Conservation (phyloP, 2,329 filamentous ascomycete species). For the Hymenoscyphus albidus region DNA sequence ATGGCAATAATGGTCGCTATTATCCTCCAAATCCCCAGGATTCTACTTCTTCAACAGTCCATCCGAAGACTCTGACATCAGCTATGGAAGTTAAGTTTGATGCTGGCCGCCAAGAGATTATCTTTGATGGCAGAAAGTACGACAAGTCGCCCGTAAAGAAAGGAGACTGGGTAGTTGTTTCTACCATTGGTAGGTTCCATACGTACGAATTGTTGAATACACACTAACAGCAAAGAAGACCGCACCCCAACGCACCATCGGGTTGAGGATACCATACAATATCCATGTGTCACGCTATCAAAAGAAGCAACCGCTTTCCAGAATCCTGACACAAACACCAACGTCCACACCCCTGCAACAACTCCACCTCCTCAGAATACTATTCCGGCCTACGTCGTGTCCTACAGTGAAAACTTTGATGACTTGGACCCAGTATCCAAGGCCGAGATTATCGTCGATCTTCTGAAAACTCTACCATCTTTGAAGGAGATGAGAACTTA, state of each 20-base stretch:
- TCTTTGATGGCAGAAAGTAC: conserved; percentile 19
- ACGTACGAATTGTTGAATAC: conserved; percentile 6
- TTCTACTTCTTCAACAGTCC: neutral
- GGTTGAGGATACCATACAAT: conserved; percentile 28
- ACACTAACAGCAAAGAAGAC: conserved; percentile 11
- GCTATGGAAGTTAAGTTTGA: conserved; percentile 25
- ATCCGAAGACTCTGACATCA: neutral
- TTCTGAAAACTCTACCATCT: conserved; percentile 58
- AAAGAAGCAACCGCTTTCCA: conserved; percentile 15
- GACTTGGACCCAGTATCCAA: conserved; percentile 45
- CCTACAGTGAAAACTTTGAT: conserved; percentile 57
- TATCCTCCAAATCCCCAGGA: neutral
- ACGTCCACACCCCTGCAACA: conserved; percentile 23
- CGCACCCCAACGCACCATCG: conserved; percentile 24
- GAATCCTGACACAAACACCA: neutral
- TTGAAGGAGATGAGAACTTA: conserved; percentile 54
- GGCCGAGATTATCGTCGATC: conserved; percentile 44
- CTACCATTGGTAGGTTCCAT: conserved; percentile 10
- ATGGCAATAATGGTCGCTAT: neutral
- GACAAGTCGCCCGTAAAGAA: conserved; percentile 22
- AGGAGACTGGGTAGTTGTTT: conserved; percentile 31
- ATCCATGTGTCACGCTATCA: conserved; percentile 29
- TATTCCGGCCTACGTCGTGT: conserved; percentile 19
- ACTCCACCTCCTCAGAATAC: conserved; percentile 28
- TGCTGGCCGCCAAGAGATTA: conserved; percentile 19